Evolutionary conservation across 805 yeast species (phyloP).

Genomic region (Candida nemodendra): DNA sequence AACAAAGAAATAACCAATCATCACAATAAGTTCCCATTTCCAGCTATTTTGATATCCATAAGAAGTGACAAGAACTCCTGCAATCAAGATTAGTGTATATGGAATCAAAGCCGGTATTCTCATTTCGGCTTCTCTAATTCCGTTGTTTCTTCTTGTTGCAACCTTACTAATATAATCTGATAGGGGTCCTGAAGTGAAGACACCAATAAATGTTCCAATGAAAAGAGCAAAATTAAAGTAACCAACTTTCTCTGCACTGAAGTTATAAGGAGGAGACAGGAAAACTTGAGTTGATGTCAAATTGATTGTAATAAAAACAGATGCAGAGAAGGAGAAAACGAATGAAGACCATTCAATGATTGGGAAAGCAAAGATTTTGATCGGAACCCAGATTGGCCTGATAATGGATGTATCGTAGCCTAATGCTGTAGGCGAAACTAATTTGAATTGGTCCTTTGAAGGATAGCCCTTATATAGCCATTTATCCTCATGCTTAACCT

Average conservation of each 20-base stretch:
- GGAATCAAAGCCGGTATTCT: constrained; percentile 16
- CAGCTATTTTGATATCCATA: constrained; percentile 14
- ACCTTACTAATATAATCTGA: constrained; percentile 8
- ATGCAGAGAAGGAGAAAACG: constrained; percentile 11
- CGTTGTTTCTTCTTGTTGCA: constrained; percentile 9
- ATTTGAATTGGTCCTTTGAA: constrained; percentile 15
- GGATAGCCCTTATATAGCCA: constrained; percentile 17
- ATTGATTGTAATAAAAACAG: constrained; percentile 8
- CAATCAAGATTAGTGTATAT: constrained; percentile 11
- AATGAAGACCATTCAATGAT: constrained; percentile 13
- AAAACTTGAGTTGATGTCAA: constrained; percentile 9
- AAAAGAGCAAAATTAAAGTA: constrained; percentile 12
- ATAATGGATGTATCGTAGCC: constrained; percentile 16
- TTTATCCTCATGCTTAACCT: constrained; percentile 9
- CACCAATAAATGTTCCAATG: constrained; percentile 10
- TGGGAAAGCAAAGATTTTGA: constrained; percentile 13
- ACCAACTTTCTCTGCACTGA: constrained; percentile 9
- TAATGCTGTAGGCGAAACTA: constrained; percentile 15
- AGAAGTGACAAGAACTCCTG: constrained; percentile 10
- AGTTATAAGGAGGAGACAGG: constrained; percentile 8
- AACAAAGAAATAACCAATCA: constrained; percentile 13
- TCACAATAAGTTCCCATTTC: constrained; percentile 14
- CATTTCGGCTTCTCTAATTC: constrained; percentile 13
- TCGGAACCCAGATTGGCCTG: constrained; percentile 16
- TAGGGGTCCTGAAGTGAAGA: constrained; percentile 9